Conservation (phyloP, 352 stramenopile genomes). For the Phytophthora capsici region DNA sequence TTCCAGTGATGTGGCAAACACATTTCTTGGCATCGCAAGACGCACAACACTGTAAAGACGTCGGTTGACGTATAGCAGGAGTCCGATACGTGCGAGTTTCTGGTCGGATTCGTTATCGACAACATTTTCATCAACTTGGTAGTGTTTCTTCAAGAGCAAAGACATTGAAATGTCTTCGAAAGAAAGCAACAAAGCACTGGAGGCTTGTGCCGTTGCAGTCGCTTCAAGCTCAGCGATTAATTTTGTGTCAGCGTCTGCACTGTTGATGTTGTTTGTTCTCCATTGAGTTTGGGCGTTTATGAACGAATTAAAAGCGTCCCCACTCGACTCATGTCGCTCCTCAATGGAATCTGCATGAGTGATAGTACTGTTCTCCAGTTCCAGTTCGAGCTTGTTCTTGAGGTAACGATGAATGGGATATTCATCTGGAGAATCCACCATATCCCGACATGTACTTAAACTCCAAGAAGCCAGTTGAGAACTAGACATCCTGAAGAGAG, state of each 20-base stretch:
- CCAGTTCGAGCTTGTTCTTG: conserved; percentile 28
- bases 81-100: conserved; percentile 39
- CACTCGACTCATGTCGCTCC: conserved; percentile 5
- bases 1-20: conserved; percentile 24
- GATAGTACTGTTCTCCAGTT: background rate
- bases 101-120: background rate
- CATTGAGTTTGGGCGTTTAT: conserved; percentile 25
- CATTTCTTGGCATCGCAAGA: conserved; percentile 39
- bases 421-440: conserved; percentile 46
- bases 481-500: conserved; percentile 7
- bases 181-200: conserved; percentile 27
- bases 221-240: conserved; percentile 37
- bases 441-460: conserved; percentile 50
- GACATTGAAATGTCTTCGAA: conserved; percentile 40
- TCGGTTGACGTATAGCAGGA: conserved; percentile 56
- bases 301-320: conserved; percentile 19
- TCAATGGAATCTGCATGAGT: background rate
- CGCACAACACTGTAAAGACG: conserved; percentile 48
- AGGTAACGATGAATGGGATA: conserved; percentile 51
- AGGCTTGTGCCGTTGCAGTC: conserved; percentile 28
- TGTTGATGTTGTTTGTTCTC: conserved; percentile 1
- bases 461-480: conserved; percentile 52
- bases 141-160: conserved; percentile 32
- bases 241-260: conserved; percentile 24
- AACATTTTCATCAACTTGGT: background rate